Evolutionary conservation across 169 alveolate genomes (phyloP), one percentile per base, ranked within the genome.

Genomic region (Plasmodium sp.): DNA sequence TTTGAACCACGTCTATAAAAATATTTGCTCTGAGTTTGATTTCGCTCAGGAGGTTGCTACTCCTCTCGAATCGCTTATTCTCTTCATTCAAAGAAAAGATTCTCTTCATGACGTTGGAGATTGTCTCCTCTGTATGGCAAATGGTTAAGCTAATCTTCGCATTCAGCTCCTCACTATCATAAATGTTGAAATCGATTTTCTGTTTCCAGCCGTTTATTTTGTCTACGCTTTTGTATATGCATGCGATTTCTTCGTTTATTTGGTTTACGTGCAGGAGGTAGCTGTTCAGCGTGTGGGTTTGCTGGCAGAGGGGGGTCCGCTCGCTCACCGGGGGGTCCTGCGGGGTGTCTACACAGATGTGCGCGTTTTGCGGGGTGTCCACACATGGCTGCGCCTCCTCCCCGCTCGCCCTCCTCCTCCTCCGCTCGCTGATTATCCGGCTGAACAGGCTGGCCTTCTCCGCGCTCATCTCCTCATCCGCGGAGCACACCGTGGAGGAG

Each of bases 141-240:
- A 85, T 85, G 3, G 80, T 85, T 14, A 67, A 31, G 31, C 75
- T 85, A 4, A 85, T 73, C 43, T 85, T 85, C 31, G 18, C 45
- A 31, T 85, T 74, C 5, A 85, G 31, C 22, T 85, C 81, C 41
- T 85, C 93, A 6, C 56, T 85, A 43, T 85, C 93, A 62, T 85
- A 85, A 1, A 85, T 85, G 54, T 85, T 85, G 31, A 85, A 67
- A n/a, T 85, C 93, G 6, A 85, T 85, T 85, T 85, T 85, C 41
- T 75, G 56, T 85, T 85, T 85, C 58, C 75, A 74, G n/a, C 62
- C 54, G 58, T 85, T 85, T 18, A 85, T 85, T 75, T 85, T 85
- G 45, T 85, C 93, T 6, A 85, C 75, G 75, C 75, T 85, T 75
- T 34, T 85, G 36, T 85, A 85, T 18, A 85, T 67, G 62, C 33